Evolutionary conservation across 2,329 filamentous ascomycete genomes (phyloP).

Genomic region (Penicillium sp.): DNA sequence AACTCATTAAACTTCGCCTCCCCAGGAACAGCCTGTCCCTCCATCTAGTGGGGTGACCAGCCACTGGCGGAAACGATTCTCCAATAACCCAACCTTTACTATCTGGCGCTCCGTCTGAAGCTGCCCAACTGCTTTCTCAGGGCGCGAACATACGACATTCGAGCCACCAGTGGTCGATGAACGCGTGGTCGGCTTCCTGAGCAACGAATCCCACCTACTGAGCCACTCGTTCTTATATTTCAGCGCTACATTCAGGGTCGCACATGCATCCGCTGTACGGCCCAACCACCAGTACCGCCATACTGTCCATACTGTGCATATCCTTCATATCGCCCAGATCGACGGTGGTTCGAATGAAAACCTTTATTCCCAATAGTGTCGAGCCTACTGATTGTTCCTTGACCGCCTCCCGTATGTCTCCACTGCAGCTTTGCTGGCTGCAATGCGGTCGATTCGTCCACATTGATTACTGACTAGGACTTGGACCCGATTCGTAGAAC

Average conservation of each 20-base stretch:
- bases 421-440: constrained; percentile 10
- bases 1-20: not conserved
- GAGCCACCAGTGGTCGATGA: constrained; percentile 6
- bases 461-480: not conserved
- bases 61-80: not conserved
- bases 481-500: not conserved
- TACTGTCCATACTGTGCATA: not conserved
- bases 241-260: not conserved
- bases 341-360: not conserved
- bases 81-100: not conserved
- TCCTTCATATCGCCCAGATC: not conserved
- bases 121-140: constrained; percentile 11
- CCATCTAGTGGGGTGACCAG: not conserved
- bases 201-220: not conserved
- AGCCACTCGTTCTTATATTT: not conserved
- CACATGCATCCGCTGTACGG: not conserved
- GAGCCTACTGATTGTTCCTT: constrained; percentile 4
- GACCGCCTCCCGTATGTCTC: constrained; percentile 14
- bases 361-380: not conserved
- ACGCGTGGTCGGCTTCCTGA: constrained; percentile 10
- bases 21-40: not conserved
- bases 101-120: not conserved
- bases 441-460: not conserved
- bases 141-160: not conserved
- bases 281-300: not conserved